Conservation (phyloP, 805 yeast genomes). For the Sugiyamaella mastotermitis region DNA sequence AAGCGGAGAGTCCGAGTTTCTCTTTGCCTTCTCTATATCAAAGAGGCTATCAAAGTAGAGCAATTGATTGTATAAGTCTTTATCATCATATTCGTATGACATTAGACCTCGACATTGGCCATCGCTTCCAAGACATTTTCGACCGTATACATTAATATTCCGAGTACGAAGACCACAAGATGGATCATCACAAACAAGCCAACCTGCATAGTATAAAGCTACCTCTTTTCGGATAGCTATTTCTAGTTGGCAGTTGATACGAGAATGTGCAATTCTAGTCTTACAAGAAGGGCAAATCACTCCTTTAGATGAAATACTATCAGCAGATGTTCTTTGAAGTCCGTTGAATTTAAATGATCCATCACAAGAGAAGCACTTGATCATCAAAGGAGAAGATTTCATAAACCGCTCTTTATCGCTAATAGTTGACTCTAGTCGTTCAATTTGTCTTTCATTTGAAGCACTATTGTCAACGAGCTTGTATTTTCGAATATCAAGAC, state of each 20-base stretch:
- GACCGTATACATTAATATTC: slow-evolving; percentile 85
- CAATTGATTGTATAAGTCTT: slow-evolving; percentile 78
- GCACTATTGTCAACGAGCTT: slow-evolving; percentile 29
- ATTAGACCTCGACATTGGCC: slow-evolving; percentile 72
- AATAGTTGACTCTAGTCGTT: slow-evolving; percentile 76
- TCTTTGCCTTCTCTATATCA: slow-evolving; percentile 73
- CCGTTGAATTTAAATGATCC: slow-evolving; percentile 66
- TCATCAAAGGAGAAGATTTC: slow-evolving; percentile 46
- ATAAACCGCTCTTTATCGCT: slow-evolving; percentile 79
- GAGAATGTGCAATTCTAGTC: slow-evolving; percentile 42
- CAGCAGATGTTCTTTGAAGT: slow-evolving; percentile 46
- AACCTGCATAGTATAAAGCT: slow-evolving; percentile 75
- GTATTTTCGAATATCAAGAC: slow-evolving; percentile 66
- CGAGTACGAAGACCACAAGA: slow-evolving; percentile 77
- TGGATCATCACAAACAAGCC: slow-evolving; percentile 79
- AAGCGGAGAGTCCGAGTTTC: slow-evolving; percentile 29
- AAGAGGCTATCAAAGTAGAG: slow-evolving; percentile 72
- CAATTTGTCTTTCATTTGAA: slow-evolving; percentile 19
- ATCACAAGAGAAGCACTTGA: slow-evolving; percentile 60
- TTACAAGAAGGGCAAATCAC: slow-evolving; percentile 62
- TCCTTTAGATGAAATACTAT: slow-evolving; percentile 57
- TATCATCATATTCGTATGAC: slow-evolving; percentile 70
- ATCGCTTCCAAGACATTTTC: slow-evolving; percentile 65
- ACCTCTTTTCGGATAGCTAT: slow-evolving; percentile 62
- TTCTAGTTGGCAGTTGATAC: slow-evolving; percentile 70